A percentile compares a stretch with the other conserved stretches of the same genome.
These are phyloP conservation scores for Sindora glabra DNA, from an alignment of 306 rosid genomes.

Conservation along the genomic window DNA sequence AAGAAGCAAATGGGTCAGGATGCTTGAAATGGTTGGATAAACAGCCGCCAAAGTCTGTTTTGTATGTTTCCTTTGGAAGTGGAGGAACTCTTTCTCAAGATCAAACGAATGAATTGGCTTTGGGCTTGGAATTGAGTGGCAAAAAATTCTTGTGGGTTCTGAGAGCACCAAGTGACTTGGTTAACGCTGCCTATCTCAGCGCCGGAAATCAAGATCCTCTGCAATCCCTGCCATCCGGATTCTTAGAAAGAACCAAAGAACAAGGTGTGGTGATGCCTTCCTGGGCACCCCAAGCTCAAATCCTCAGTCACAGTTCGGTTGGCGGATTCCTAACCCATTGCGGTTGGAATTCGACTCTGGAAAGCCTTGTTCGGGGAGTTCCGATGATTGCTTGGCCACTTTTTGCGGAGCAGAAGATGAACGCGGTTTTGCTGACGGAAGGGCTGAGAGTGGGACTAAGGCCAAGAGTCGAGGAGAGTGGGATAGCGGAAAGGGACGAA, in stretches of 20 bases:
- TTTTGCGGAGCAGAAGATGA: conserved; percentile 27
- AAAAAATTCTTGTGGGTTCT: conserved; percentile 15
- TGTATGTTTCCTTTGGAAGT: conserved; percentile 26
- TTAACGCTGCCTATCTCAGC: not conserved
- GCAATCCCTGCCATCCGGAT: conserved; percentile 21
- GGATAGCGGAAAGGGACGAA: conserved; percentile 28
- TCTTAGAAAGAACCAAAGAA: conserved; percentile 14
- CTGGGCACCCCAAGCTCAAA: conserved; percentile 25
- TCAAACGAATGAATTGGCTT: conserved; percentile 24
- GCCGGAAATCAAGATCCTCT: conserved; percentile 6
- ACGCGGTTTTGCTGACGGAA: conserved; percentile 14
- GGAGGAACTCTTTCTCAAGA: not conserved
- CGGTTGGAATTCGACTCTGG: conserved; percentile 35
- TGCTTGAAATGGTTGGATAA: conserved; percentile 21
- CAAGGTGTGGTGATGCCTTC: conserved; percentile 26
- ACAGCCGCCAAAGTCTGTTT: conserved; percentile 4
- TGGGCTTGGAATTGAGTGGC: conserved; percentile 30
- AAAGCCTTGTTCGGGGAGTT: conserved; percentile 17
- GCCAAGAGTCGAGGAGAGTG: conserved; percentile 13
- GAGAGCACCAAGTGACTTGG: conserved; percentile 19
- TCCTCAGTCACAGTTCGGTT: conserved; percentile 15
- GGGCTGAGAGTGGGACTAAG: conserved; percentile 27
- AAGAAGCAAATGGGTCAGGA: not conserved
- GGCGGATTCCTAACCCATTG: conserved; percentile 25
- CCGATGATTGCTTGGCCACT: conserved; percentile 32